Percentiles rank a stretch among this genome's conserved stretches.
Conservation (phyloP, 2,329 filamentous ascomycete species). For the Xylaria hypoxylon region DNA sequence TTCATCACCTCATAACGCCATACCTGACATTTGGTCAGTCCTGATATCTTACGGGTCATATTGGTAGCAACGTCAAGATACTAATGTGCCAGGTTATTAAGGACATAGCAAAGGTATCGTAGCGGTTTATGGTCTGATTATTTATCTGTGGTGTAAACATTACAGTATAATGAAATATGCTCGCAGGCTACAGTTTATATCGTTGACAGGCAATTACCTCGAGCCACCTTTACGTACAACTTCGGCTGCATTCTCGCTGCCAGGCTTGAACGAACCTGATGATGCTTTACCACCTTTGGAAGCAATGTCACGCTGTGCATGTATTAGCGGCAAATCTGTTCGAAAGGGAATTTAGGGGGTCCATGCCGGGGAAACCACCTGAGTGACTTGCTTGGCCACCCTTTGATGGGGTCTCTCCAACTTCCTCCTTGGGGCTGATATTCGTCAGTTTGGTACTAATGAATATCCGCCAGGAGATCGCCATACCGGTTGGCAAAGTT, state of each 20-base stretch:
- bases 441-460: no score
- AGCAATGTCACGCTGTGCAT: constrained; percentile 25
- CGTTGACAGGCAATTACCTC: no score
- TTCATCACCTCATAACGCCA: constrained; percentile 14
- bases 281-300: constrained; percentile 32
- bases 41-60: no score
- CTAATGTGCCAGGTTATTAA: no score
- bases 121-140: no score
- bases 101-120: no score
- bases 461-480: no score
- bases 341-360: no score
- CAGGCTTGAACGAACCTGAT: constrained; percentile 30
- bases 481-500: constrained; percentile 38
- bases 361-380: constrained; percentile 27
- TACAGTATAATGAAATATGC: no score
- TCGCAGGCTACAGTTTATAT: no score
- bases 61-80: no score
- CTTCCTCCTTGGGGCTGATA: constrained; percentile 33
- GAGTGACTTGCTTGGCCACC: constrained; percentile 29
- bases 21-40: constrained; percentile 22
- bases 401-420: constrained; percentile 31
- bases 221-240: constrained; percentile 32
- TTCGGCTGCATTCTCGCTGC: constrained; percentile 29
- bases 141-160: no score
- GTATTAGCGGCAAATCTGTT: constrained; percentile 19